Conservation (phyloP, 176 grass and related monocot species). For the Typha latifolia region DNA sequence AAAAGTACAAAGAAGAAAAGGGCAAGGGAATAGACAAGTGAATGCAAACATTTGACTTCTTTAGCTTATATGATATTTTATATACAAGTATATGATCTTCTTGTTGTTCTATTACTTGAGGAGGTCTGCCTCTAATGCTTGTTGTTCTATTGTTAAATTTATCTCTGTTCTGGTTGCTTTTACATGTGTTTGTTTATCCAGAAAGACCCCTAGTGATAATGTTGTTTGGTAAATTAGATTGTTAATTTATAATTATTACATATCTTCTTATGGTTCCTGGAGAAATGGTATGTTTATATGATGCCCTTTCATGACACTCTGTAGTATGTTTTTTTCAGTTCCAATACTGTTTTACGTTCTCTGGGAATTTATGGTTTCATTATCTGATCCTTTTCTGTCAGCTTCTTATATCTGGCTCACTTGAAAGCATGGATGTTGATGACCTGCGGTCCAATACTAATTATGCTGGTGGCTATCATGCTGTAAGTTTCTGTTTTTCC, state of each 20-base stretch:
- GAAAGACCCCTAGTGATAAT: too few relatives aligned
- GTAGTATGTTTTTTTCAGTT: background rate
- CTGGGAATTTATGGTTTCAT: conserved; percentile 4
- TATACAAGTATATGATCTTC: too few relatives aligned
- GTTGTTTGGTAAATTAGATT: background rate
- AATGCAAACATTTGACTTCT: too few relatives aligned
- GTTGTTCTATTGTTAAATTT: conserved; percentile 1
- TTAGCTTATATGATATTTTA: too few relatives aligned
- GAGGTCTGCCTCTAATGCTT: background rate
- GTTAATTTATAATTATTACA: too few relatives aligned
- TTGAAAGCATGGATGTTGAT: conserved; percentile 93
- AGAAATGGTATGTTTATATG: too few relatives aligned
- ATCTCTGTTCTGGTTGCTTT: background rate
- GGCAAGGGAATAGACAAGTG: too few relatives aligned
- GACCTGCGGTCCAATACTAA: conserved; percentile 75
- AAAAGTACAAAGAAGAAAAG: too few relatives aligned
- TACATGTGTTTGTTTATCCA: too few relatives aligned
- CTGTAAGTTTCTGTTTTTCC: conserved; percentile 35
- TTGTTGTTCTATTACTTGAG: background rate
- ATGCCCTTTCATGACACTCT: too few relatives aligned
- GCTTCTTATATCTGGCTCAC: conserved; percentile 96
- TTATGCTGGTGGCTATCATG: conserved; percentile 84
- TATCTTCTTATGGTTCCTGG: too few relatives aligned
- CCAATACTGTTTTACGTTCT: background rate
- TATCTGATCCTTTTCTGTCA: conserved; percentile 17